Base-by-base conservation (phyloP, 176 grass and related monocot species). In the Oryza coarctata region DNA sequence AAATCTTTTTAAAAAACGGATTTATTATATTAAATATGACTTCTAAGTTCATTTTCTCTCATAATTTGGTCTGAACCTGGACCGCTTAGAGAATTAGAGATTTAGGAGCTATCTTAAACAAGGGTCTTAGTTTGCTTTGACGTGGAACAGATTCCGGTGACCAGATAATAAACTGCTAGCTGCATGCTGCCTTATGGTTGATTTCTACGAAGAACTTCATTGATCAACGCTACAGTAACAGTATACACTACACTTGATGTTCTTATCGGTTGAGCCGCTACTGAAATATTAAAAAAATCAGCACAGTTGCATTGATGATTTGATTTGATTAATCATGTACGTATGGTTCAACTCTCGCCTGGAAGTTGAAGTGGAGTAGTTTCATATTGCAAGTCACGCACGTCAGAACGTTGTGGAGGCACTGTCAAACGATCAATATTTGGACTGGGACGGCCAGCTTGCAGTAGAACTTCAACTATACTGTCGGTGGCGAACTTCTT, bases 351-450 rank as follows among this genome's bases (percentile, higher is more conserved):
- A 25, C 55, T 60, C 67, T 45, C 69, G 10, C 44, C 17, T 11
- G 43, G 12, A 25, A 72, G 70, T 55, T 31, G 55, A 14, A n/a
- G 18, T 68, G 52, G 11, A 60, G 45, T 4, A 60, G 60, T 4
- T n/a, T 18, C 39, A 17, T 38, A 23, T 81, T 43, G 65, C 27
- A 55, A 55, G 50, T 15, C 35, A 3, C 8, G 38, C 33, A 25
- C 73, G 80, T 14, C 72, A 39, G 57, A 31, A 36, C 87, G 83
- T 77, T 82, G 83, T 3, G 72, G 32, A 8, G 87, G 39, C 82
- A 58, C 87, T 89, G 78, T 89, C 87, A 55, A 0, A 12, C 10
- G 41, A 13, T 18, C 82, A 43, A 35, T 65, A 33, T 22, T 44
- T 28, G 35, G 87, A 89, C 33, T 25, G 27, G 22, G 82, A 89